Base-by-base conservation (phyloP, 1,284 basidiomycete genomes). In the Trichosporon faecale region DNA sequence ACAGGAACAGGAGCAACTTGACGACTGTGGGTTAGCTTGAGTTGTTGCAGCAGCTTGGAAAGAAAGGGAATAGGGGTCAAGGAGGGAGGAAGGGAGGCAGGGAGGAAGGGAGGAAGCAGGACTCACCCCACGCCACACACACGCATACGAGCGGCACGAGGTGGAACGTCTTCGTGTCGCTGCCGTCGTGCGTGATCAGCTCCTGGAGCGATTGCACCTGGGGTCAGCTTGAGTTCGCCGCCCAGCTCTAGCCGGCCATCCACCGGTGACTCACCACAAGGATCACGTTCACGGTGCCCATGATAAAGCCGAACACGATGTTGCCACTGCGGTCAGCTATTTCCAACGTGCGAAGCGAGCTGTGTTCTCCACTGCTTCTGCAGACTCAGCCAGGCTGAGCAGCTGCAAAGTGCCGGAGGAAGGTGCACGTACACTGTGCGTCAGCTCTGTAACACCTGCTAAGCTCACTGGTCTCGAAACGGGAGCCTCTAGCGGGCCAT, bases 401-500 rank as follows among this genome's bases (percentile, higher is more conserved):
- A 3, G 4, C 18, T 3, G 4, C 8, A 46, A 6, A 1, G 18
- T 46, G 18, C 14, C 14, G 12, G 55, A n/a, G 65, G 29, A 6
- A 66, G 18, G 57, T 68, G 4, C 21, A 31, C 73, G 52, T n/a
- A 72, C 73, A 74, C 73, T 74, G 70, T 29, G 3, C 11, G 64
- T 66, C 40, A 69, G 68, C 64, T 31, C 8, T 6, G 25, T 16
- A 55, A 1, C 44, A 0, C 14, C 23, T 23, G 11, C 14, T 16
- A 1, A 21, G 76, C 82, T 76, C 74, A 80, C 95, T 94, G 0
- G 92, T 95, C 82, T 95, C 92, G 61, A 96, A 87, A 64, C 94
- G 88, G n/a, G 90, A 88, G 29, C 95, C 95, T 66, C 94, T 91
- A 14, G 94, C 91, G 7, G 94, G 94, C 93, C 94, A 97, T 77